Conservation (phyloP, 139 green algal genomes). For the Microglena sp. region DNA sequence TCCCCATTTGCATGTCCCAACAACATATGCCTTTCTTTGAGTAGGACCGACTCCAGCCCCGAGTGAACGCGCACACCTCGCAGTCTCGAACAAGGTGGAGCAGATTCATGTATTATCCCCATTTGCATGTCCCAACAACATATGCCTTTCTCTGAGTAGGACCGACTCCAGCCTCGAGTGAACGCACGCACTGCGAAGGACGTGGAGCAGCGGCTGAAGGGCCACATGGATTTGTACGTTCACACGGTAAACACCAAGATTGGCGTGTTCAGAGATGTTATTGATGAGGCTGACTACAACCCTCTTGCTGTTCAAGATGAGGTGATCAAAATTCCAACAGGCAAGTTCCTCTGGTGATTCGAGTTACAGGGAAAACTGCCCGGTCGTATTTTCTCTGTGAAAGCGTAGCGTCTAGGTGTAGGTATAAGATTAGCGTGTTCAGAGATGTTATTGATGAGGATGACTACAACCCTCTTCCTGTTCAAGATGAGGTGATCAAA, state of each 20-base stretch:
- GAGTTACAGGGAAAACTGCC: no score
- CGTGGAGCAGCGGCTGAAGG: slow-evolving; percentile 21
- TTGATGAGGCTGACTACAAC: slow-evolving; percentile 53
- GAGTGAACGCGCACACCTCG: no score
- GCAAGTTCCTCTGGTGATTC: no score
- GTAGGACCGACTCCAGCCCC: no score
- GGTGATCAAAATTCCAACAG: slow-evolving; percentile 26
- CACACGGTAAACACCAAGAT: slow-evolving; percentile 43
- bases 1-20: no score
- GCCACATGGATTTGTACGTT: slow-evolving; percentile 32
- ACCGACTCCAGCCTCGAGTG: slow-evolving; percentile 12
- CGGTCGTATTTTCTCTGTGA: no score
- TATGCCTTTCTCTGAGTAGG: no score
- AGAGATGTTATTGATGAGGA: slow-evolving; percentile 48
- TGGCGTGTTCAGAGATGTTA: slow-evolving; percentile 47
- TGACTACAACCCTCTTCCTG: slow-evolving; percentile 48
- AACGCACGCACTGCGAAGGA: slow-evolving; percentile 3
- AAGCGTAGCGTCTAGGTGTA: background rate
- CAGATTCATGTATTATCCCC: no score
- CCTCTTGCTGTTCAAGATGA: slow-evolving; percentile 15
- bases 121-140: no score
- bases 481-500: slow-evolving; percentile 14
- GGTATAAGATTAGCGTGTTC: slow-evolving; percentile 38
- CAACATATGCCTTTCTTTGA: no score
- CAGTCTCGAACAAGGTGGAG: no score